Evolutionary conservation across 805 yeast genomes (phyloP), one percentile per base, ranked within the genome.

Genomic region (Torulaspora microellipsoides): DNA sequence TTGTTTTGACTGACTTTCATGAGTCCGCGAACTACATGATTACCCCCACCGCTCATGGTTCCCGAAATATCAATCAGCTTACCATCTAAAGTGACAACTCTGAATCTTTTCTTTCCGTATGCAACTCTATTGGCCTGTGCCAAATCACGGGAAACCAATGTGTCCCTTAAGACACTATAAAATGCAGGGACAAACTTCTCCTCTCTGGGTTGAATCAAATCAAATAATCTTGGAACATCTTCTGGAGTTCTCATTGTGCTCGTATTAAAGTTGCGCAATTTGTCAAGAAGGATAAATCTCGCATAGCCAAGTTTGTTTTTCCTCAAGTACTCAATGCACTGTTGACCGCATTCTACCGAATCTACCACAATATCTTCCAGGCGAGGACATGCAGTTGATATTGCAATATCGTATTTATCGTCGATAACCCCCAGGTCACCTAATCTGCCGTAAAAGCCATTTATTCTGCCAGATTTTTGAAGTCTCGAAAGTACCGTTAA

Each of bases 11-110:
- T 66, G 45, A 57, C 38, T 45, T 73, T 78, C 95, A 93, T 88
- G 2, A 84, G 82, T 5, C 98, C 99, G 39, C 75, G 75, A 13
- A 76, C 73, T 8, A 73, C 76, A 31, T 75, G 70, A 42, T 73
- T 76, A 41, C 98, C 99, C 66, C 99, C 99, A 55, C 99, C 99
- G 36, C 95, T 80, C 82, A 95, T 81, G 1, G 97, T 86, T 64
- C 99, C 99, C 2, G 95, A 85, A 12, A 83, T 80, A 56, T 90
- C 97, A 44, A 93, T 91, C 15, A 93, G 69, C 54, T 88, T 84
- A 17, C 99, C 99, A 62, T 86, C 95, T 8, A 89, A 62, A 0
- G 98, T 89, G 0, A 95, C 98, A 17, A 91, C 98, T 54, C 95
- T 76, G 74, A 78, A 85, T 55, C 98, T 71, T 53, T 72, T 79